These are phyloP conservation scores for Primulina huaijiensis DNA, from an alignment of 257 asterid species.

Conservation along the genomic window DNA sequence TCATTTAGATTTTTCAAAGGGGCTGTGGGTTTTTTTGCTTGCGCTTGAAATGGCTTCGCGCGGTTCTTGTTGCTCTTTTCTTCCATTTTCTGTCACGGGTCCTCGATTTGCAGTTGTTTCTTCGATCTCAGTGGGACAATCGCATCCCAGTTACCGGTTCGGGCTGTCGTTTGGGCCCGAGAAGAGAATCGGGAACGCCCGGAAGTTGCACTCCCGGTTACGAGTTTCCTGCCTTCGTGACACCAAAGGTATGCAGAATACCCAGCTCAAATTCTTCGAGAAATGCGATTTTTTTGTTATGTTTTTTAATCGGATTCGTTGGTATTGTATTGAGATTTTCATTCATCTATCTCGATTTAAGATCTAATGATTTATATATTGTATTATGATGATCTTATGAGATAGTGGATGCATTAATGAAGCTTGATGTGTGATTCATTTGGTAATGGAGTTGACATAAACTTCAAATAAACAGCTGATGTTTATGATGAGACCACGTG, in stretches of 20 bases:
- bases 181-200: slow-evolving; percentile 28
- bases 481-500: background rate
- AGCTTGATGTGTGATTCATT: slow-evolving; percentile 15
- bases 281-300: background rate
- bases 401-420: background rate
- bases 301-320: slow-evolving; percentile 6
- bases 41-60: slow-evolving; percentile 36
- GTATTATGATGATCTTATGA: slow-evolving; percentile 9
- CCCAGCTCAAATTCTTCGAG: background rate
- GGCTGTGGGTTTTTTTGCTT: slow-evolving; percentile 18
- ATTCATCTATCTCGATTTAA: slow-evolving; percentile 2
- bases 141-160: slow-evolving; percentile 27
- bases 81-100: slow-evolving; percentile 31
- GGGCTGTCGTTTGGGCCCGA: slow-evolving; percentile 36
- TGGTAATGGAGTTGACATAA: slow-evolving; percentile 9
- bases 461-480: background rate
- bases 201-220: slow-evolving; percentile 32
- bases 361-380: slow-evolving; percentile 14
- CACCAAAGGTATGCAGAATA: slow-evolving; percentile 38
- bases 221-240: slow-evolving; percentile 42
- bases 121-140: slow-evolving; percentile 28
- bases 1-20: slow-evolving; percentile 1
- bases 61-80: slow-evolving; percentile 25
- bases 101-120: slow-evolving; percentile 24
- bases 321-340: background rate